Base-by-base conservation (phyloP, 2,329 filamentous ascomycete genomes). In the Fusarium proliferatum region DNA sequence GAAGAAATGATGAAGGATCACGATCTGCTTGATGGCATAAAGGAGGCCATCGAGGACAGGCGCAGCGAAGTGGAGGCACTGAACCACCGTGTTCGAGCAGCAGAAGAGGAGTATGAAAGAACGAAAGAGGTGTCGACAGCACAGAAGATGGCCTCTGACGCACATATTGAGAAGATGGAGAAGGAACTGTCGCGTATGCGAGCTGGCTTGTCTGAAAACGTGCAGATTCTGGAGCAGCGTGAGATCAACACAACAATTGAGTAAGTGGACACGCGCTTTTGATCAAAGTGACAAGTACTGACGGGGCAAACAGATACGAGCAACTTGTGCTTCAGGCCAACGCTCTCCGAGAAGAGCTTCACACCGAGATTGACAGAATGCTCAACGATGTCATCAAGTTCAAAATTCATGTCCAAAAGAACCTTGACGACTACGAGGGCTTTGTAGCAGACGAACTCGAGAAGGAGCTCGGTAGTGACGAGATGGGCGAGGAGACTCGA, bases 101-200 rank as follows among this genome's bases (percentile, higher is more conserved):
- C 96, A 1, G 93, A 97, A 81, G 94, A 97, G 79, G 95, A 98
- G 80, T 97, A 97, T 80, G 95, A 98, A 79, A 95, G 94, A 83
- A 95, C 94, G 26, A 96, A 96, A 80, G 96, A 98, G 86, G 84
- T 89, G 67, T 96, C 93, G 12, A 93, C 89, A 51, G 94, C 95
- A 23, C 94, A 97, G 81, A 97, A 97, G 84, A 90, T 96, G 80
- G 92, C 92, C 12, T 94, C 92, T 5, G 96, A 98, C 80, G 91
- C 95, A 13, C 96, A 98, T 82, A 97, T 99, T 78, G 96, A 99
- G 83, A 96, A 96, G 86, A 97, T 98, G 92, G 96, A 99, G 84
- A 98, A 97, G 83, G 95, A 99, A 81, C 86, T 99, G n/a, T 93
- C 94, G 52, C 94, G 95, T 81, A 97, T 98, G 94, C 89, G 95